Evolutionary conservation across 2,329 filamentous ascomycete species (phyloP), one percentile per base, ranked within the genome.

Genomic region (Pseudogymnoascus pannorum): DNA sequence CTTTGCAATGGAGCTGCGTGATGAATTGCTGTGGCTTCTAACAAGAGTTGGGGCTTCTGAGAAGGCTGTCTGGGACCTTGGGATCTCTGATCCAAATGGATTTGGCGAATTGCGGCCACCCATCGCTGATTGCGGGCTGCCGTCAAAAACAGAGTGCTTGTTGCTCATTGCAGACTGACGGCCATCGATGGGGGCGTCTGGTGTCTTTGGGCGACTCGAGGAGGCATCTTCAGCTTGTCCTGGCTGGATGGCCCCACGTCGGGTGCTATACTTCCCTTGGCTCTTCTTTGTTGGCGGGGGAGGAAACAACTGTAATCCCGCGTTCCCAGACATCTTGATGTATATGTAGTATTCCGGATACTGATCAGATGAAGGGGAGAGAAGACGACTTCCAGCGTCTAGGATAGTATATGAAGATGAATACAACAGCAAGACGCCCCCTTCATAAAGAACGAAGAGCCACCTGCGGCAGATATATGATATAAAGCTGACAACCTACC

Each of bases 1-100:
- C 22, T 86, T 85, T 58, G 81, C 80, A 66, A 85, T 84, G 18
- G 82, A 86, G 70, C 74, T 81, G 60, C 80, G 75, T 1, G 81
- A 83, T 16, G 76, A 74, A 57, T 74, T 76, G 68, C 80, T 84
- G 57, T 75, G 75, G 63, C 74, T 77, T 57, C 79, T 76, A 9
- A 79, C 77, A 40, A 83, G 73, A 1, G 79, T 79, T 59, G 77
- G 75, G 29, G 78, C 76, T 62, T 81, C 77, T 0, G 81, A 80
- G 62, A 83, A 77, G 22, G 79, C 78, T 0, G 79, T 81, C 11
- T 80, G 79, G 33, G 78, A 75, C 42, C 79, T 76, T 4, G 74
- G 75, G 1, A 68, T 66, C 24, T 70, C 68, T 14, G 40, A 44
- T 9, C 40, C 40, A 24, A 6, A 44, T 1, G 20, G 40, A 12